Conservation (phyloP, 148 eudicot species). For the Linanthus parryae region DNA sequence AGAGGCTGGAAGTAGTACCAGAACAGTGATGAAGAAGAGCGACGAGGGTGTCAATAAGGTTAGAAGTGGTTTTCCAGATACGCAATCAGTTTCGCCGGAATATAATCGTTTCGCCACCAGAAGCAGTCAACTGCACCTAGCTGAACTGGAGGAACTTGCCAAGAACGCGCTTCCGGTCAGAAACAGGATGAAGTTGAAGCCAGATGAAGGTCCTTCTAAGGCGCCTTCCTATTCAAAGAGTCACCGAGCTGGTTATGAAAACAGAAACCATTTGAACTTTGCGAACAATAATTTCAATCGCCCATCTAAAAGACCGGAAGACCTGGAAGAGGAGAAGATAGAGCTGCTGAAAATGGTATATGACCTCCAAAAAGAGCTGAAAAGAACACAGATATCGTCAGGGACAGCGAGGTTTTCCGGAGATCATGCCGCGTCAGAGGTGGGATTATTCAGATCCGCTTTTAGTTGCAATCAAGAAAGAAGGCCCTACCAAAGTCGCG, state of each 20-base stretch:
- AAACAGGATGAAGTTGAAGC: conserved; percentile 20
- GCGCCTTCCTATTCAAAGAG: conserved; percentile 25
- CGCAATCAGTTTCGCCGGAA: conserved; percentile 14
- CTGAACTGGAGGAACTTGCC: conserved; percentile 18
- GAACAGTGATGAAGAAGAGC: conserved; percentile 9
- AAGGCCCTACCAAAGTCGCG: conserved; percentile 21
- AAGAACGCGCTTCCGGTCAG: conserved; percentile 14
- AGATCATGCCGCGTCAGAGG: conserved; percentile 25
- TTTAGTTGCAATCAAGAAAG: conserved; percentile 20
- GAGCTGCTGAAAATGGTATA: conserved; percentile 29
- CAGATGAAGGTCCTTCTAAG: conserved; percentile 24
- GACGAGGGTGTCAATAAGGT: conserved; percentile 6
- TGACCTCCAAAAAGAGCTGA: conserved; percentile 37
- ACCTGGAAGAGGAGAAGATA: conserved; percentile 29
- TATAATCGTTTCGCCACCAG: conserved; percentile 21
- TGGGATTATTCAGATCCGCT: conserved; percentile 15
- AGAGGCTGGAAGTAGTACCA: conserved; percentile 6
- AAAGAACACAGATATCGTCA: conserved; percentile 18
- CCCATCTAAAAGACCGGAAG: conserved; percentile 20
- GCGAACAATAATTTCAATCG: conserved; percentile 23
- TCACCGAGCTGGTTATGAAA: conserved; percentile 26
- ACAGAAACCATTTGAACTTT: conserved; percentile 36
- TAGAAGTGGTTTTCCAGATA: conserved; percentile 13
- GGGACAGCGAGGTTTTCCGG: conserved; percentile 18
- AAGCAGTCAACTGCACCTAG: conserved; percentile 17